Evolutionary conservation across 768 basidiomycete genomes (phyloP).

Genomic region (Candolleomyces eurysporus): DNA sequence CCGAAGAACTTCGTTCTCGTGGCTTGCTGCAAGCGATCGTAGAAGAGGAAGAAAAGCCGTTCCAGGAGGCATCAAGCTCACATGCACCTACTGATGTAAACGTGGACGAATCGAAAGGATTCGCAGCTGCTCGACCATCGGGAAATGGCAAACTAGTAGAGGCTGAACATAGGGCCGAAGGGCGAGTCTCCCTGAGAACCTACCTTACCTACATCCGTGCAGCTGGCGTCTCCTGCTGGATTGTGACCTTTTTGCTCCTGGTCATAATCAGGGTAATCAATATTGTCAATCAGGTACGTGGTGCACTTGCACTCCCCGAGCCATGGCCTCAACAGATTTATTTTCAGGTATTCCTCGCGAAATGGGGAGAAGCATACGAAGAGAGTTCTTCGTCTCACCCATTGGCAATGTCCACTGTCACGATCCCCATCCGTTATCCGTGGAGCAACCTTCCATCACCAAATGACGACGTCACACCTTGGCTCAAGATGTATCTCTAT

Average conservation of each 20-base stretch:
- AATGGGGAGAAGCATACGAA: slow-evolving; percentile 69
- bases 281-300: slow-evolving; percentile 55
- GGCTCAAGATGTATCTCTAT: slow-evolving; percentile 61
- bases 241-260: slow-evolving; percentile 50
- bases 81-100: slow-evolving; percentile 6
- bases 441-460: slow-evolving; percentile 58
- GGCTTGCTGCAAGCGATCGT: slow-evolving; percentile 46
- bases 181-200: slow-evolving; percentile 54
- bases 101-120: slow-evolving; percentile 14
- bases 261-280: slow-evolving; percentile 54
- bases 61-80: slow-evolving; percentile 20
- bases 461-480: slow-evolving; percentile 57
- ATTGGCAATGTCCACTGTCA: slow-evolving; percentile 15
- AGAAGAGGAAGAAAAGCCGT: slow-evolving; percentile 43
- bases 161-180: slow-evolving; percentile 64
- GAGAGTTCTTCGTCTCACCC: slow-evolving; percentile 7
- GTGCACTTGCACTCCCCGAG: no score
- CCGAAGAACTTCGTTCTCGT: slow-evolving; percentile 42
- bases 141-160: slow-evolving; percentile 56
- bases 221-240: slow-evolving; percentile 56
- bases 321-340: neutral
- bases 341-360: slow-evolving; percentile 58
- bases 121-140: slow-evolving; percentile 8
- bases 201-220: slow-evolving; percentile 65
- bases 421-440: slow-evolving; percentile 28